Evolutionary conservation across 139 green algal genomes (phyloP).

Genomic region (Chlamydomonas sphaeroides): DNA sequence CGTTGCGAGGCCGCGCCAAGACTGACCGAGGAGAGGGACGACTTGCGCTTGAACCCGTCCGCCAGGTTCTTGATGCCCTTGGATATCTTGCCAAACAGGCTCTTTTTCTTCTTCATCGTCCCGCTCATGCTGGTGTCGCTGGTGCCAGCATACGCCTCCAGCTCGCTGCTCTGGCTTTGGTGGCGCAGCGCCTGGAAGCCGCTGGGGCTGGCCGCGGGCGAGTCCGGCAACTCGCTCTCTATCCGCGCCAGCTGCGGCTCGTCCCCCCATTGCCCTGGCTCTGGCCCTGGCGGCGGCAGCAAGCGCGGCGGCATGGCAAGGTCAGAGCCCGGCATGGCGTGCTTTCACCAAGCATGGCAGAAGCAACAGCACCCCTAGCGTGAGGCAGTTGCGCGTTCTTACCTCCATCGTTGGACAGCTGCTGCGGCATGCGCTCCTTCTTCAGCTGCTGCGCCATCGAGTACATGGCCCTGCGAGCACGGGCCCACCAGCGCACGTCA

Average conservation of each 20-base stretch:
- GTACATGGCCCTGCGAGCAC: conserved; percentile 33
- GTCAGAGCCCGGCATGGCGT: too few relatives aligned
- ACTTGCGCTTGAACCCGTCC: conserved; percentile 35
- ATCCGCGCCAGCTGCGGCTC: conserved; percentile 20
- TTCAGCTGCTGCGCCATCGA: conserved; percentile 49
- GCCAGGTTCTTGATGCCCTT: conserved; percentile 35
- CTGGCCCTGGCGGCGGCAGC: too few relatives aligned
- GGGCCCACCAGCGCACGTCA: too few relatives aligned
- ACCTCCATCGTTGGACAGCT: too few relatives aligned
- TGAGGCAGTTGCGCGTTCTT: too few relatives aligned
- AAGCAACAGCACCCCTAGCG: too few relatives aligned
- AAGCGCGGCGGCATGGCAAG: too few relatives aligned
- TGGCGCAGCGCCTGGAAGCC: background rate
- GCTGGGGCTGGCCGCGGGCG: background rate
- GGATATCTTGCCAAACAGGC: conserved; percentile 19
- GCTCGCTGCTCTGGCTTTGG: conserved; percentile 38
- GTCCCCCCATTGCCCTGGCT: too few relatives aligned
- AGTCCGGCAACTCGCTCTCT: conserved; percentile 20
- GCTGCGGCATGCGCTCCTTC: background rate
- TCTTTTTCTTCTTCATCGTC: conserved; percentile 37
- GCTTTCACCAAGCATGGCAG: too few relatives aligned
- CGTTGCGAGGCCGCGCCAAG: too few relatives aligned
- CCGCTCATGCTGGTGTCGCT: conserved; percentile 19
- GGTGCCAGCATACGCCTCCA: background rate
- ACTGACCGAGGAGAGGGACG: too few relatives aligned